These are phyloP conservation scores for Penicillium alfredii DNA, from an alignment of 495 filamentous ascomycete genomes.

Conservation along the genomic window DNA sequence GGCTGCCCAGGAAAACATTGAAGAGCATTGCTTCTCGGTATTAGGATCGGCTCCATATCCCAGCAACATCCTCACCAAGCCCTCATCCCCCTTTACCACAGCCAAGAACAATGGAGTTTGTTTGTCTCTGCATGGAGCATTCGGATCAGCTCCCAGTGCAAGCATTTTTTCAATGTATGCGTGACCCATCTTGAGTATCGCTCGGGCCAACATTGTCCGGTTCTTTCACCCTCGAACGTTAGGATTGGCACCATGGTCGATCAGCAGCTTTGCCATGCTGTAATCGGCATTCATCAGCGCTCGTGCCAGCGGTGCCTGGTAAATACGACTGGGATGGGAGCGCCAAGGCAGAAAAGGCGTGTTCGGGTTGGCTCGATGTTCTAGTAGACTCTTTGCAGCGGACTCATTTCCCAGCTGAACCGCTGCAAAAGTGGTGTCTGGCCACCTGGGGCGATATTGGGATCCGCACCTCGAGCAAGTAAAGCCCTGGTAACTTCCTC, in stretches of 20 bases:
- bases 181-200: neutral
- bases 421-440: too few species aligned
- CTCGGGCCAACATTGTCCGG: neutral
- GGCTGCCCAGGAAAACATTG: neutral
- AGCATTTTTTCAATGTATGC: neutral
- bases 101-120: neutral
- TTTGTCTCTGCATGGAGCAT: too few species aligned
- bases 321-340: too few species aligned
- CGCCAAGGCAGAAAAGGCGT: too few species aligned
- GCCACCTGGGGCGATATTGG: too few species aligned
- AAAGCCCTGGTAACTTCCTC: too few species aligned
- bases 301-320: neutral
- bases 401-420: too few species aligned
- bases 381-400: too few species aligned
- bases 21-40: neutral
- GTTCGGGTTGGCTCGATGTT: too few species aligned
- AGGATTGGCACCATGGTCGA: neutral
- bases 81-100: neutral
- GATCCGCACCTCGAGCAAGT: too few species aligned
- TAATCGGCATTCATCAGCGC: neutral
- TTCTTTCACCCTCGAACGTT: neutral
- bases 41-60: neutral
- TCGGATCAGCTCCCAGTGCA: neutral
- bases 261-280: neutral
- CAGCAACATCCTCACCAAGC: neutral